Conservation (phyloP, 352 stramenopile genomes). For the Pythium aquatile region DNA sequence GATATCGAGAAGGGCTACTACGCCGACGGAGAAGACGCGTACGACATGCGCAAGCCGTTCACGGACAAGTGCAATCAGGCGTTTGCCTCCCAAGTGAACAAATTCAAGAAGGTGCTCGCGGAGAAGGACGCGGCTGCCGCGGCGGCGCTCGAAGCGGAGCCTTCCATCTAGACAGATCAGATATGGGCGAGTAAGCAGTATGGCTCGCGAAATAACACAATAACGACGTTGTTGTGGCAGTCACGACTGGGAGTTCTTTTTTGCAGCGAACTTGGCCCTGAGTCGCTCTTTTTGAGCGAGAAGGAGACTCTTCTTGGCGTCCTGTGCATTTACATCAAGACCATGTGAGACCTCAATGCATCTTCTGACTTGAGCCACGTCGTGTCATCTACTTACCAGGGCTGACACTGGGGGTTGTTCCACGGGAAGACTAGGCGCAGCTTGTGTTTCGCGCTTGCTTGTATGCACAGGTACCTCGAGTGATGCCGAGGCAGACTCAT, state of each 20-base stretch:
- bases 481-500: too few relatives aligned
- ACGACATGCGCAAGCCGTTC: constrained; percentile 97
- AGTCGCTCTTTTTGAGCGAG: constrained; percentile 68
- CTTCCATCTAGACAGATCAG: constrained; percentile 21
- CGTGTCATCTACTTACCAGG: neutral
- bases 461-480: too few relatives aligned
- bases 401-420: neutral
- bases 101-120: constrained; percentile 75
- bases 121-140: constrained; percentile 54
- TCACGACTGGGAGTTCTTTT: constrained; percentile 3
- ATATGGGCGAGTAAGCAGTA: neutral
- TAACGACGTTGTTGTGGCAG: neutral
- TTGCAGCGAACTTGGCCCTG: constrained; percentile 58
- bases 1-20: constrained; percentile 99
- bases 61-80: constrained; percentile 87
- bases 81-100: constrained; percentile 81
- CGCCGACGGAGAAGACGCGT: constrained; percentile 99
- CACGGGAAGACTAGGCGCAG: neutral
- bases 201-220: neutral
- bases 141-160: constrained; percentile 26
- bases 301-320: constrained; percentile 54
- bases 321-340: constrained; percentile 19
- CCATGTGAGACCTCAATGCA: neutral
- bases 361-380: neutral
- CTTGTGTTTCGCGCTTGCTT: neutral